A percentile compares a stretch with the other conserved stretches of the same genome.
Conservation (phyloP, 73 alveolate species). For the Paramecium biaurelia region DNA sequence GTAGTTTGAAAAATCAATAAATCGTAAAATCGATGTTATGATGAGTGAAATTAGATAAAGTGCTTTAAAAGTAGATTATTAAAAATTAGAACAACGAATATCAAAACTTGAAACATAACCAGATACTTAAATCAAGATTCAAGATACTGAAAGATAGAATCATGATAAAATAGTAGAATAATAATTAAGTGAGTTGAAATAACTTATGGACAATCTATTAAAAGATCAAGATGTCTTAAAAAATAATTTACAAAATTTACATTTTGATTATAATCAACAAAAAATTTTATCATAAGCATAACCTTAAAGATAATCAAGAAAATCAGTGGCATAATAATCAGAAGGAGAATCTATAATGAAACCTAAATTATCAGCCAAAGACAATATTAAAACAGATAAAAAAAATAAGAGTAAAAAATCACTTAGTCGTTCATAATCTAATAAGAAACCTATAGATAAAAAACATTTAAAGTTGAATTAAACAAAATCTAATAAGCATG, state of each 20-base stretch:
- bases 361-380: background rate
- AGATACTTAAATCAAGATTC: background rate
- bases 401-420: background rate
- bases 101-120: background rate
- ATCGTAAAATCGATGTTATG: background rate
- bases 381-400: background rate
- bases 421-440: background rate
- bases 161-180: background rate
- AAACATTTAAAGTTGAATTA: background rate
- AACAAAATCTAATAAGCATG: background rate
- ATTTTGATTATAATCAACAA: background rate
- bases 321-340: background rate
- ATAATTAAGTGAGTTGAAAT: background rate
- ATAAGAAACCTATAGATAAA: background rate
- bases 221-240: slow-evolving; percentile 7
- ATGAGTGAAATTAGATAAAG: slow-evolving; percentile 12
- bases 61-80: background rate
- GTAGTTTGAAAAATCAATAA: background rate
- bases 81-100: background rate
- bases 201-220: background rate
- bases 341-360: slow-evolving; percentile 13
- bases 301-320: background rate
- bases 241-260: background rate
- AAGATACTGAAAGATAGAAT: background rate
- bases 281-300: background rate